Percentiles rank a stretch among this genome's conserved stretches.
phyloP scores from a whole-genome alignment of 2,329 filamentous ascomycete genomes.

The Lithohypha guttulata region DNA sequence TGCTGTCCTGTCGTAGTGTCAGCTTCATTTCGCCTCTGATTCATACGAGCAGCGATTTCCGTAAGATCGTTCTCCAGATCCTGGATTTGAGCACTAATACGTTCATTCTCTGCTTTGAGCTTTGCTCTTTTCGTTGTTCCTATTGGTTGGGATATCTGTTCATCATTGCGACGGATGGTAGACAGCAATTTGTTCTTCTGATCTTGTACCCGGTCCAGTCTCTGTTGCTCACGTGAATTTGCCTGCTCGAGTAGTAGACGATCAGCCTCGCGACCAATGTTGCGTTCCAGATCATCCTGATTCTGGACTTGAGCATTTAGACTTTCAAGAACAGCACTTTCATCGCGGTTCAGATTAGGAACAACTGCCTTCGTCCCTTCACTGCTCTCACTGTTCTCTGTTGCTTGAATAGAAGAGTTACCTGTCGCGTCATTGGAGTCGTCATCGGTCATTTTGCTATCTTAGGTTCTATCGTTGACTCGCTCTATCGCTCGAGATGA shows the following conservation, averaged over 20 bases:
- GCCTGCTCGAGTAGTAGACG: slow-evolving; percentile 50
- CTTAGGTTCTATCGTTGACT: too few relatives aligned
- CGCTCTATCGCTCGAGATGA: too few relatives aligned
- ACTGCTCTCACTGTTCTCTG: neutral
- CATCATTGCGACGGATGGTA: slow-evolving; percentile 51
- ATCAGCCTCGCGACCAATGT: slow-evolving; percentile 61
- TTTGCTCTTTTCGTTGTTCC: slow-evolving; percentile 38
- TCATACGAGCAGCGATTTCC: slow-evolving; percentile 72
- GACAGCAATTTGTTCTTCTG: slow-evolving; percentile 50
- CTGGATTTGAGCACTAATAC: slow-evolving; percentile 47
- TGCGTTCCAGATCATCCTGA: slow-evolving; percentile 81
- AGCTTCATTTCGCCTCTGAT: slow-evolving; percentile 55
- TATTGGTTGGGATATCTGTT: slow-evolving; percentile 45
- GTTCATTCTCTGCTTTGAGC: slow-evolving; percentile 23
- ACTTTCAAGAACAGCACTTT: slow-evolving; percentile 49
- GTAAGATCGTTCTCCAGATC: slow-evolving; percentile 61
- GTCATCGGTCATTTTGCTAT: too few relatives aligned
- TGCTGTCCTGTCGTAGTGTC: slow-evolving; percentile 34
- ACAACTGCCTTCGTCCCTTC: too few relatives aligned
- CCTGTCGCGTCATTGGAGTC: too few relatives aligned
- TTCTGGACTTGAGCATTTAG: slow-evolving; percentile 63
- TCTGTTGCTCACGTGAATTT: slow-evolving; percentile 52
- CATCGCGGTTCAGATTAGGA: slow-evolving; percentile 23
- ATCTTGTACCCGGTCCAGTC: slow-evolving; percentile 46
- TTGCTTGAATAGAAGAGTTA: too few relatives aligned